Percentiles rank a stretch among this genome's conserved stretches.
Evolutionary conservation across 371 early-diverging fungal species (phyloP).

Genomic region (Umbelopsis sp.): DNA sequence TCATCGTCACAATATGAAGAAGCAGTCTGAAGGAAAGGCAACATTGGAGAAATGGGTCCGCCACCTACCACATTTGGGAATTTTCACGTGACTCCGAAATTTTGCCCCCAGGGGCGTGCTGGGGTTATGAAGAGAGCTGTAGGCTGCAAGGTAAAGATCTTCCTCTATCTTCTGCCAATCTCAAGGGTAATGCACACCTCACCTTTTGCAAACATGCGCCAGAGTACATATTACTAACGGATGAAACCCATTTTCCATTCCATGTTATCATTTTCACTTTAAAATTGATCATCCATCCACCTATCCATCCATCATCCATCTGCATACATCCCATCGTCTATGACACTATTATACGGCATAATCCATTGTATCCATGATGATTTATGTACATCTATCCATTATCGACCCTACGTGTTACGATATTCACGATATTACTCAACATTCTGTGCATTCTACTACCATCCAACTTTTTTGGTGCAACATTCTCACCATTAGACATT

Average conservation of each 20-base stretch:
- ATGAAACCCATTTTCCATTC: not conserved
- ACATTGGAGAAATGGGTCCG: not conserved
- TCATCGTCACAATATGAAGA: no score
- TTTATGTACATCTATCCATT: not conserved
- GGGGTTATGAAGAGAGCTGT: not conserved
- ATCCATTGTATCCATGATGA: not conserved
- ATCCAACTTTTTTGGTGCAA: not conserved
- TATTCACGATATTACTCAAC: not conserved
- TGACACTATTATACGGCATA: not conserved
- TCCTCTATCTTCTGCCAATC: constrained; percentile 13
- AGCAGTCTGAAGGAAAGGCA: no score
- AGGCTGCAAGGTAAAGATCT: not conserved
- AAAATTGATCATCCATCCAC: not conserved
- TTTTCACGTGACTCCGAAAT: constrained; percentile 2
- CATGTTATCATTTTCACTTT: not conserved
- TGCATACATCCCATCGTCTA: not conserved
- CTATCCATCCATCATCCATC: constrained; percentile 6
- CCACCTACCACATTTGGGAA: not conserved
- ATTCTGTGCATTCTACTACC: not conserved
- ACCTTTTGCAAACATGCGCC: not conserved
- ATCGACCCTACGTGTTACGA: not conserved
- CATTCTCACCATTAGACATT: constrained; percentile 15
- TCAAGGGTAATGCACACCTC: constrained; percentile 13
- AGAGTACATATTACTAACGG: not conserved
- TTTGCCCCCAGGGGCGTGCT: not conserved